A percentile compares a stretch with the other conserved stretches of the same genome.
Evolutionary conservation across 2,329 filamentous ascomycete genomes (phyloP).

Genomic region (Trichoderma oligosporum): DNA sequence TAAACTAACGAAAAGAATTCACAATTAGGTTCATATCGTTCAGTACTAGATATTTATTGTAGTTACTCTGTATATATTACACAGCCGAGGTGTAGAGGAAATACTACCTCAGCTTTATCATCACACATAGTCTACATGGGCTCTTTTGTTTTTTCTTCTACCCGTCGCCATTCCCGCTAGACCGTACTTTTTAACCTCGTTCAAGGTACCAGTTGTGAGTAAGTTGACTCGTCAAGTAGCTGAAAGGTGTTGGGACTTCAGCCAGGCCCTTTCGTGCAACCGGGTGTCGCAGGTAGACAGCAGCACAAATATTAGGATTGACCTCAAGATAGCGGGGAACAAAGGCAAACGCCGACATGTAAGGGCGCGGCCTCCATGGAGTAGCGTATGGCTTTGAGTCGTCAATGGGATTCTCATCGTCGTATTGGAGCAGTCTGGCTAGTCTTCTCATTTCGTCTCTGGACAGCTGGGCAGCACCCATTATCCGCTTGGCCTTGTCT

Average conservation of each 20-base stretch:
- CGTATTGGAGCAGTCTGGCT: slow-evolving; percentile 54
- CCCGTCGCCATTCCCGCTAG: not conserved
- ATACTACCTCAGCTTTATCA: slow-evolving; percentile 7
- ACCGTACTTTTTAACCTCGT: slow-evolving; percentile 62
- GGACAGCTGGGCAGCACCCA: slow-evolving; percentile 35
- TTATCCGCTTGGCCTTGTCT: slow-evolving; percentile 34
- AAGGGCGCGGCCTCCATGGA: slow-evolving; percentile 82
- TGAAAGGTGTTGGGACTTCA: slow-evolving; percentile 83
- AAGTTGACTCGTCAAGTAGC: slow-evolving; percentile 65
- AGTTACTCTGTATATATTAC: slow-evolving; percentile 19
- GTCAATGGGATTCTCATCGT: slow-evolving; percentile 74
- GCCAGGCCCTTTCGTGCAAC: slow-evolving; percentile 77
- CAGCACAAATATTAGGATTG: slow-evolving; percentile 93
- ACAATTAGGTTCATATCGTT: not conserved
- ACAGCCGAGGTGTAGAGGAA: not conserved
- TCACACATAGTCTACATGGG: slow-evolving; percentile 17
- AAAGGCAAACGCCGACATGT: slow-evolving; percentile 89
- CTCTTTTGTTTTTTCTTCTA: not conserved
- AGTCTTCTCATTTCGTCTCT: slow-evolving; percentile 53
- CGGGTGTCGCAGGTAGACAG: slow-evolving; percentile 91
- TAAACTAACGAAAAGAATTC: too few relatives aligned
- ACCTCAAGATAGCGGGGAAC: slow-evolving; percentile 95
- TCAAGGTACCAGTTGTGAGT: slow-evolving; percentile 94
- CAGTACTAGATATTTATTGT: too few relatives aligned
- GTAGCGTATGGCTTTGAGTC: slow-evolving; percentile 78